Evolutionary conservation across 2,329 filamentous ascomycete species (phyloP), one percentile per base, ranked within the genome.

Genomic region (Arthrinium puccinioides): DNA sequence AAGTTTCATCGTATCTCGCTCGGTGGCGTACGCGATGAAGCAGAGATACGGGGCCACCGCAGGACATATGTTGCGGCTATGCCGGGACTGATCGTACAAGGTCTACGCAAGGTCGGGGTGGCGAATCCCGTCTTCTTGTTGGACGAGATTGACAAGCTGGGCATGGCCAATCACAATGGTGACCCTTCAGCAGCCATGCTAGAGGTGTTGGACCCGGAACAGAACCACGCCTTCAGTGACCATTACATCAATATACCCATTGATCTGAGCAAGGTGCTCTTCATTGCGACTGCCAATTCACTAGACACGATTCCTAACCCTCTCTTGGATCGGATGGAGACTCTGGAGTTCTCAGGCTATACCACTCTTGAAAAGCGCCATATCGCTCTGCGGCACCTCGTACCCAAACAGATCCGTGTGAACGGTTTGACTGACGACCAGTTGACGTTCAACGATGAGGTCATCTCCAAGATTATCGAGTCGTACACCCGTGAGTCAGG

Each of bases 1-100:
- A 94, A 96, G 59, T 98, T 98, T 60, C 90, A 98, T 61, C 81
- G 92, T 31, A 96, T 98, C 51, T 97, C 92, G 4, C 79, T 98
- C 4, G 92, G 92, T 43, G 92, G 92, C 49, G 90, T 98, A 4
- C 75, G 92, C 38, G 92, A 98, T 53, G 92, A 98, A 60, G 92
- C 92, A 13, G 92, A 98, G 64, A 97, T 98, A 42, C 79, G 92
- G 42, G 92, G 92, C 9, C 92, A 98, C 61, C 77, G 92, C 39
- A 76, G 92, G 49, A 98, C 92, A 1, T 98, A 98, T 55, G 92
- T 98, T 41, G 92, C 92, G 16, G 92, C 92, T n/a, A 96, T 98
- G 90, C 92, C 92, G 9, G 92, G 92, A 37, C 70, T 97, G 38
- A 84, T 98, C 41, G 89, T 97, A 21, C 89, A 88, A 57, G 92